Percentiles rank a stretch among this genome's conserved stretches.
phyloP scores from a whole-genome alignment of 1,284 basidiomycete genomes.

The Cystobasidium sp. region DNA sequence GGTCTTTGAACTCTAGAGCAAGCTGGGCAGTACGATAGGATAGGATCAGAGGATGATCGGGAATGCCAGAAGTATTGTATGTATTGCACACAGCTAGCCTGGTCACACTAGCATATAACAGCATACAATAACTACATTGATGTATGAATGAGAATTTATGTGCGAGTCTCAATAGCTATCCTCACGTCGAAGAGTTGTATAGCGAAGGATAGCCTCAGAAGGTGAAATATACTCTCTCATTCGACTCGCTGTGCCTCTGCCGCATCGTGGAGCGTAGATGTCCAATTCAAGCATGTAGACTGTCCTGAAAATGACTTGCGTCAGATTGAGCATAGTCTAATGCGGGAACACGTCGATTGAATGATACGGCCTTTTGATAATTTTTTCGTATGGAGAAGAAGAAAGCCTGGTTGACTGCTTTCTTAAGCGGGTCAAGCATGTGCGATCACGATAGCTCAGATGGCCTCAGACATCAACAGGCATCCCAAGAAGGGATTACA shows the following conservation, averaged over 20 bases:
- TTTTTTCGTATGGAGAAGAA: slow-evolving; percentile 29
- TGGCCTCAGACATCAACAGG: background rate
- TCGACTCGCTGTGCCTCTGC: slow-evolving; percentile 43
- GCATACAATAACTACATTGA: background rate
- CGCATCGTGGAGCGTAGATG: slow-evolving; percentile 40
- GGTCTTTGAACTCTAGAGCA: too few species aligned
- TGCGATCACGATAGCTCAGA: background rate
- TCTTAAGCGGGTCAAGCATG: background rate
- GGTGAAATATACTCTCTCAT: slow-evolving; percentile 24
- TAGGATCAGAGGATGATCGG: background rate
- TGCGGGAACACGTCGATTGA: slow-evolving; percentile 35
- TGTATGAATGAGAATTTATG: slow-evolving; percentile 15
- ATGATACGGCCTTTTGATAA: slow-evolving; percentile 39
- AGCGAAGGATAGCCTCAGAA: slow-evolving; percentile 33
- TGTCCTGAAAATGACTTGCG: background rate
- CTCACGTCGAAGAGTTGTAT: background rate
- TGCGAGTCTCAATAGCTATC: slow-evolving; percentile 39
- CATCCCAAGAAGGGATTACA: background rate
- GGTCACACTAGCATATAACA: background rate
- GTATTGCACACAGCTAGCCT: slow-evolving; percentile 1
- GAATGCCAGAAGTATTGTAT: background rate
- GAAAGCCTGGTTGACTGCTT: background rate
- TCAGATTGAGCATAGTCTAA: background rate
- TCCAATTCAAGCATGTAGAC: slow-evolving; percentile 3
- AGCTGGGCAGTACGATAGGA: background rate